Conservation (phyloP, 306 rosid genomes). For the Erythrophleum fordii region DNA sequence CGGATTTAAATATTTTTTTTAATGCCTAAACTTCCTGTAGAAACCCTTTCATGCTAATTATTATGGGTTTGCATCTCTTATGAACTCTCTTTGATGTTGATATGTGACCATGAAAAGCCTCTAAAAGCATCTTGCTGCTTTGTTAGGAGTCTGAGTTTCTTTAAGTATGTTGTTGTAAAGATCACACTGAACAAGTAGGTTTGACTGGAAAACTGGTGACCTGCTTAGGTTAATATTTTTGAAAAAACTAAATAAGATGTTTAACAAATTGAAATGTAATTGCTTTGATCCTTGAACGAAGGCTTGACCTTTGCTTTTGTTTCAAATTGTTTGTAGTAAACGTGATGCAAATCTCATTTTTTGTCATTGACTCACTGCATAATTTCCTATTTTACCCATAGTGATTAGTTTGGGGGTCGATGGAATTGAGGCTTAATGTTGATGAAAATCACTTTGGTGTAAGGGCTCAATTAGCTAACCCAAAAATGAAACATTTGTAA, state of each 20-base stretch:
- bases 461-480: background rate
- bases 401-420: background rate
- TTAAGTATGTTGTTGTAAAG: background rate
- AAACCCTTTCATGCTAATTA: background rate
- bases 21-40: slow-evolving; percentile 28
- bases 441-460: background rate
- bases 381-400: background rate
- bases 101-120: slow-evolving; percentile 1
- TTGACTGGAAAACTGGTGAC: background rate
- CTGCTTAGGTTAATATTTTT: slow-evolving; percentile 2
- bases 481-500: background rate
- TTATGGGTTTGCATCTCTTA: slow-evolving; percentile 7
- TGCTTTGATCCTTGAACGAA: background rate
- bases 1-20: background rate
- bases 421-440: background rate
- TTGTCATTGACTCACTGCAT: background rate
- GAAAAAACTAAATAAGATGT: background rate
- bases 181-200: background rate
- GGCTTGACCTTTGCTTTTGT: background rate
- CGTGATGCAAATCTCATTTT: background rate
- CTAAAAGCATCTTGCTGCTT: background rate
- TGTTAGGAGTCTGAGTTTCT: slow-evolving; percentile 4
- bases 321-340: background rate
- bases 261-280: background rate
- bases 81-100: slow-evolving; percentile 16